Base-by-base conservation (phyloP, 2,329 filamentous ascomycete species). In the Akanthomyces lecanii region DNA sequence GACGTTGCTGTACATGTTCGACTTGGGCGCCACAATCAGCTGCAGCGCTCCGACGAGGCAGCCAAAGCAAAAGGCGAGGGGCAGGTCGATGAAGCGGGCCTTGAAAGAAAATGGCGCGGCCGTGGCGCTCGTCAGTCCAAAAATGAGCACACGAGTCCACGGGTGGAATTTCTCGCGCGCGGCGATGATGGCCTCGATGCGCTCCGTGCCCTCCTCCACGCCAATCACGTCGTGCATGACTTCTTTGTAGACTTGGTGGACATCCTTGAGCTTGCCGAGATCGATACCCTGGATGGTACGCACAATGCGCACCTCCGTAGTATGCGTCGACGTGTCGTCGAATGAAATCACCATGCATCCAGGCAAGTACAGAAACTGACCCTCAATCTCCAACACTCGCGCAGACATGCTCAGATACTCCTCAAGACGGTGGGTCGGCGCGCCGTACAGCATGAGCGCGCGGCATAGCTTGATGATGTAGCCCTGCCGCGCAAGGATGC, bases 291-390 rank as follows among this genome's bases (percentile, higher is more conserved):
- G 84, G 1, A 72, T 72, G 0, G 80, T 79, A 14, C 85, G 81
- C 5, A 89, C 85, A 33, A 89, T 83, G 66, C 86, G 84, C 64
- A 89, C 85, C 68, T 89, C 86, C 18, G 85, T 86, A 0, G 87
- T 89, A 66, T 88, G 86, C 0, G 85, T 87, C 0, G 81, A 77
- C 56, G 72, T 76, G 68, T 93, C 90, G 71, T 90, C 92, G 70
- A 97, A 97, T 0, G 91, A 94, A 68, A 96, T 87, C 63, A 97
- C 89, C 92, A 97, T 97, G 70, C 90, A 95, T 5, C 91, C 91
- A 0, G 92, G 92, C 44, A 97, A 83, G 69, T 97, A 97, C 30
- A 97, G 78, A 69, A 95, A 97, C 69, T 96, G 91, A 8, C 89
- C 89, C 66, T 96, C 89, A 36, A 96, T 92, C 73, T 92, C 90